These are phyloP conservation scores for Somion occarium DNA, from an alignment of 1,284 basidiomycete species.

Conservation along the genomic window DNA sequence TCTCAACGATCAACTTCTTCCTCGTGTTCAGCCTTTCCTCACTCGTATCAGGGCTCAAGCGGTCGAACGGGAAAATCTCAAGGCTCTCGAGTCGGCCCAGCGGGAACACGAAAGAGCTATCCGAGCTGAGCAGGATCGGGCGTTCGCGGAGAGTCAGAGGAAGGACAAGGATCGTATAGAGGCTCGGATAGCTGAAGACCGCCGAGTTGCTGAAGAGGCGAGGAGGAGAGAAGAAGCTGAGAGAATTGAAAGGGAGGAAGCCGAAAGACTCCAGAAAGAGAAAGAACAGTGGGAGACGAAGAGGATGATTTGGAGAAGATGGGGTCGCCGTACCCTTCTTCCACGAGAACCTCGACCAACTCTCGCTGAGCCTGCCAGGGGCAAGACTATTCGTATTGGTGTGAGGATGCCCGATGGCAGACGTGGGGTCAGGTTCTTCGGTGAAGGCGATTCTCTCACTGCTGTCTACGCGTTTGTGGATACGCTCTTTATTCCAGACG, in stretches of 20 bases:
- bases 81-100: constrained; percentile 6
- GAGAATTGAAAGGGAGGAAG: constrained; percentile 25
- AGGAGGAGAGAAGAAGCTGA: constrained; percentile 27
- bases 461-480: constrained; percentile 71
- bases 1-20: constrained; percentile 67
- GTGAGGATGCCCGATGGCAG: constrained; percentile 65
- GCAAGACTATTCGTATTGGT: constrained; percentile 49
- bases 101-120: constrained; percentile 41
- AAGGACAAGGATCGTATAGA: constrained; percentile 71
- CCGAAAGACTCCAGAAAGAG: constrained; percentile 27
- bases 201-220: constrained; percentile 27
- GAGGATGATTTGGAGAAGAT: constrained; percentile 47
- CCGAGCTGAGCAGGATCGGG: constrained; percentile 80
- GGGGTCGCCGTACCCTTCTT: constrained; percentile 38
- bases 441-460: constrained; percentile 46
- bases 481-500: constrained; percentile 37
- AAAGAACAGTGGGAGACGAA: constrained; percentile 27
- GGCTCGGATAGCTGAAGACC: constrained; percentile 43
- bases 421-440: constrained; percentile 56
- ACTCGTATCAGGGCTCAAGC: constrained; percentile 48
- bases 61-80: constrained; percentile 50
- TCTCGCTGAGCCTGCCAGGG: constrained; percentile 19
- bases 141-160: constrained; percentile 61
- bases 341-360: constrained; percentile 31
- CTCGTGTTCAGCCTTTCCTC: constrained; percentile 76